These are phyloP conservation scores for Pseudogymnoascus sp. DNA, from an alignment of 2,329 filamentous ascomycete genomes.

Conservation along the genomic window DNA sequence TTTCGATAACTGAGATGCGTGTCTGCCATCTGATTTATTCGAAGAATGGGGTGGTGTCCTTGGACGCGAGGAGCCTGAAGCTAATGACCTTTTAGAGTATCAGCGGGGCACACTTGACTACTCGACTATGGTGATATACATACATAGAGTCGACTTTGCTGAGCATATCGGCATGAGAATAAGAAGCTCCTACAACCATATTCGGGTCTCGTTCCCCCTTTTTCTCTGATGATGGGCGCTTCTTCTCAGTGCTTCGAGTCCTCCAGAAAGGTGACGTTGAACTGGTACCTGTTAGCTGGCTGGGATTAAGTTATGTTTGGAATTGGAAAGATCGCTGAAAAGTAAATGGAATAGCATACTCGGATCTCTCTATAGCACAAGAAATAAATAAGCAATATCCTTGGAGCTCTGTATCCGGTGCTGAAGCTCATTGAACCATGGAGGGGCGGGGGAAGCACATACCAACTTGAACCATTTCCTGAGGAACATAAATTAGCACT, in stretches of 20 bases:
- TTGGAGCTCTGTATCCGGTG: background rate
- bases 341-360: constrained; percentile 41
- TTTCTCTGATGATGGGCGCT: constrained; percentile 43
- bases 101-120: constrained; percentile 6
- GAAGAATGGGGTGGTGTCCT: constrained; percentile 64
- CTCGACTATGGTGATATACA: constrained; percentile 26
- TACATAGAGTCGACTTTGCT: constrained; percentile 71
- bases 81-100: constrained; percentile 43
- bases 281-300: constrained; percentile 39
- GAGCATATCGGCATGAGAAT: constrained; percentile 91
- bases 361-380: constrained; percentile 45
- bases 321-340: constrained; percentile 10
- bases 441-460: constrained; percentile 40
- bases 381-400: constrained; percentile 18
- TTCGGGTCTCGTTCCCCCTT: constrained; percentile 50
- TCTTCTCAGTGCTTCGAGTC: constrained; percentile 47
- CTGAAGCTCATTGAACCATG: background rate
- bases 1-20: constrained; percentile 46
- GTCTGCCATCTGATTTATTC: constrained; percentile 44
- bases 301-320: constrained; percentile 6
- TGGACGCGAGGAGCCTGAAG: constrained; percentile 54
- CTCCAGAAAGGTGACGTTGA: constrained; percentile 86
- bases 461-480: constrained; percentile 99
- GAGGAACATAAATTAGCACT: constrained; percentile 29
- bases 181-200: constrained; percentile 84